A percentile compares a stretch with the other conserved stretches of the same genome.
Evolutionary conservation across 2,329 filamentous ascomycete genomes (phyloP).

Genomic region (Zymoseptoria brevis): DNA sequence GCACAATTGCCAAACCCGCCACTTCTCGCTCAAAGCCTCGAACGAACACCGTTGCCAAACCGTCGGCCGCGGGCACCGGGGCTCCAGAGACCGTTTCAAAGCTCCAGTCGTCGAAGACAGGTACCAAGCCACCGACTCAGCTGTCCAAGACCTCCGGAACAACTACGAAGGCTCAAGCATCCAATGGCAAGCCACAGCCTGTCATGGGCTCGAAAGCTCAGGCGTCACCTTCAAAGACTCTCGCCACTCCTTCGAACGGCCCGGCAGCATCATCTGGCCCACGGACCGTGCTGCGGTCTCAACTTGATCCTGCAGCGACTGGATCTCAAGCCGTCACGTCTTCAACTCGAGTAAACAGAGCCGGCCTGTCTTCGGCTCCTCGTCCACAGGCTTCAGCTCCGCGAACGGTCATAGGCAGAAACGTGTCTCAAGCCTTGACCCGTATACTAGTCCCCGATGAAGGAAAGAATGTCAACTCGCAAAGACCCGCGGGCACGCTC

Average conservation of each 20-base stretch:
- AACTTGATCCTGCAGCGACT: not conserved
- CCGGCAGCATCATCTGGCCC: not conserved
- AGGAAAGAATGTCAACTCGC: not conserved
- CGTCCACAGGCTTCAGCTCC: not conserved
- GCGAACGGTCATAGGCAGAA: not conserved
- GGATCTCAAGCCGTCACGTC: not conserved
- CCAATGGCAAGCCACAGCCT: not conserved
- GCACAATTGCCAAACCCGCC: not conserved
- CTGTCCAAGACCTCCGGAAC: no score
- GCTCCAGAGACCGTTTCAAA: no score
- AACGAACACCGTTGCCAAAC: not conserved
- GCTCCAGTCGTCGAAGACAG: no score
- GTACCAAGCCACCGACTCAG: no score
- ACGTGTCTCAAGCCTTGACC: not conserved
- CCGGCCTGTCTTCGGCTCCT: not conserved
- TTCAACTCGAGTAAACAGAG: not conserved
- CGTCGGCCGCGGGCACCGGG: no score
- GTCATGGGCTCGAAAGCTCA: not conserved
- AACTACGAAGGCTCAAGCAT: not conserved
- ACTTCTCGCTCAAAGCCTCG: no score
- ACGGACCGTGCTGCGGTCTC: not conserved
- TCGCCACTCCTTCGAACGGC: not conserved
- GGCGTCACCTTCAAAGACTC: not conserved
- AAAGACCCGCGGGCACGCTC: not conserved
- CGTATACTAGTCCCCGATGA: not conserved